phyloP scores from a whole-genome alignment of 257 asterid species.

The Solanum pimpinellifolium region DNA sequence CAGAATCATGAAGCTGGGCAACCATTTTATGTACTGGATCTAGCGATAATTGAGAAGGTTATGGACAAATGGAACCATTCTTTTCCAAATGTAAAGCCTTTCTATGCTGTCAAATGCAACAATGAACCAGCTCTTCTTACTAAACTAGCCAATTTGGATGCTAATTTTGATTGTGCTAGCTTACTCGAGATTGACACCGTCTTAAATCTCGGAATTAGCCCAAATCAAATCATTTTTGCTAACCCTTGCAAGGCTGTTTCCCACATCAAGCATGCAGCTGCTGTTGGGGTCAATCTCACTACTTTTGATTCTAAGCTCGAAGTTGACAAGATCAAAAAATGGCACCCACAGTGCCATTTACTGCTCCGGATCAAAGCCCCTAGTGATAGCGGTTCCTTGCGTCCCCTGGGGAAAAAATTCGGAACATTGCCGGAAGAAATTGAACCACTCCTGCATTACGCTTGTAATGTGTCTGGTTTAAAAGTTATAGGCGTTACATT shows the following conservation, averaged over 20 bases:
- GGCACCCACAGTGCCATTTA: not conserved
- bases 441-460: not conserved
- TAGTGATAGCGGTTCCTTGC: not conserved
- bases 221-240: not conserved
- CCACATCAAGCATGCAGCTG: not conserved
- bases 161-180: conserved; percentile 8
- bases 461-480: not conserved
- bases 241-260: not conserved
- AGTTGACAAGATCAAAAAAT: conserved; percentile 1
- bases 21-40: not conserved
- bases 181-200: not conserved
- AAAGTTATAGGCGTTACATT: not conserved
- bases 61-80: conserved; percentile 2
- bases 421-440: not conserved
- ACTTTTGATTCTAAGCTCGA: not conserved
- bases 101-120: not conserved
- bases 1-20: not conserved
- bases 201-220: not conserved
- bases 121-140: not conserved
- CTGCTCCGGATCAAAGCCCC: conserved; percentile 2
- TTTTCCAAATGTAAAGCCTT: not conserved
- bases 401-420: not conserved
- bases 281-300: not conserved
- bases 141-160: not conserved
- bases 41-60: not conserved